Conservation (phyloP, 768 basidiomycete species). For the Obba rivulosa region DNA sequence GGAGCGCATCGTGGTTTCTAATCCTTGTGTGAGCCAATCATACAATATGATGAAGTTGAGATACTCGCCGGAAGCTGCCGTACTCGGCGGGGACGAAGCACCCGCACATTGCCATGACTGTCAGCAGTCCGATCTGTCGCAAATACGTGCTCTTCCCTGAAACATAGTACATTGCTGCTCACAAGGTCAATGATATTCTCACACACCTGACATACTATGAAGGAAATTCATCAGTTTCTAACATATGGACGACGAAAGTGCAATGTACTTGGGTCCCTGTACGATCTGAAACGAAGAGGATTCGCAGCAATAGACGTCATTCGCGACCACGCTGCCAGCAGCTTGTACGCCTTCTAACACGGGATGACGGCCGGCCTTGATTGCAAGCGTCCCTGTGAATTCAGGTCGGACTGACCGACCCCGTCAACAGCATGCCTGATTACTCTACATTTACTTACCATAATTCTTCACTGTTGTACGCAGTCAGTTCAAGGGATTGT, state of each 20-base stretch:
- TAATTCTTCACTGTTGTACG: constrained; percentile 41
- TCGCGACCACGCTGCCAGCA: constrained; percentile 70
- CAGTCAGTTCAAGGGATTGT: background rate
- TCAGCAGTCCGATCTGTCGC: constrained; percentile 77
- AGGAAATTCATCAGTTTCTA: background rate
- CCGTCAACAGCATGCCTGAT: background rate
- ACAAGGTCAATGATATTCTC: no score
- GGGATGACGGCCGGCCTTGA: constrained; percentile 87
- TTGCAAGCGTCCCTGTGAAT: constrained; percentile 83
- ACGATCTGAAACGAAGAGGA: constrained; percentile 87
- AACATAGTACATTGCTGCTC: no score
- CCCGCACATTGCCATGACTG: constrained; percentile 84
- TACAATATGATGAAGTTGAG: background rate
- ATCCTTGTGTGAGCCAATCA: background rate
- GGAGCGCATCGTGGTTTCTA: constrained; percentile 77
- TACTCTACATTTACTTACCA: constrained; percentile 24
- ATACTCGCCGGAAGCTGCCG: constrained; percentile 78
- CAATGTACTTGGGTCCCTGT: constrained; percentile 81
- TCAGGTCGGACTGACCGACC: constrained; percentile 74
- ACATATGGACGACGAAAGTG: background rate
- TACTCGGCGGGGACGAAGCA: constrained; percentile 94
- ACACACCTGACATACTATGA: constrained; percentile 55
- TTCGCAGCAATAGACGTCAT: constrained; percentile 86
- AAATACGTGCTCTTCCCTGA: constrained; percentile 91
- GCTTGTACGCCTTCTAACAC: constrained; percentile 72